Conservation (phyloP, 2,329 filamentous ascomycete species). For the Thielaviopsis musarum region DNA sequence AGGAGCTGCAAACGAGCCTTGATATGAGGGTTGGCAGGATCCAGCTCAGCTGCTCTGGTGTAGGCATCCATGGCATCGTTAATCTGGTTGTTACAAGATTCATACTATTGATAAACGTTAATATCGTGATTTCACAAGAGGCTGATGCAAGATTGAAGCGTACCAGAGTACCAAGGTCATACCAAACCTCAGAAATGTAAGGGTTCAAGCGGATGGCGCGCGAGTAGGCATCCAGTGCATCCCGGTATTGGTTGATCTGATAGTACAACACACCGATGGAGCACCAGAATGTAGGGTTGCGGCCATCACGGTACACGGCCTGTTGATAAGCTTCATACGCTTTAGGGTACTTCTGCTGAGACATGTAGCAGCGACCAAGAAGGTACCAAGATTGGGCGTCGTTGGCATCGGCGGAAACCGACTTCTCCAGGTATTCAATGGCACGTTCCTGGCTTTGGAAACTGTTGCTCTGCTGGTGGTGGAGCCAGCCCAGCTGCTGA, state of each 20-base stretch:
- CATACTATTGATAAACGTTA: slow-evolving; percentile 45
- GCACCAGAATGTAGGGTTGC: slow-evolving; percentile 98
- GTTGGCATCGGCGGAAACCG: slow-evolving; percentile 78
- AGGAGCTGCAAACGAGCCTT: slow-evolving; percentile 85
- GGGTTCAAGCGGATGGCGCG: slow-evolving; percentile 92
- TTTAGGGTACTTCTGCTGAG: slow-evolving; percentile 95
- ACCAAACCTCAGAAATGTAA: slow-evolving; percentile 98
- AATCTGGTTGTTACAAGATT: slow-evolving; percentile 98
- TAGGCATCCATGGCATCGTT: slow-evolving; percentile 93
- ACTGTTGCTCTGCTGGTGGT: slow-evolving; percentile 86
- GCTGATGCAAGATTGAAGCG: slow-evolving; percentile 23
- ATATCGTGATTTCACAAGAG: slow-evolving; percentile 17
- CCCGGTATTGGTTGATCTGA: slow-evolving; percentile 98
- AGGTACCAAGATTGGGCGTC: slow-evolving; percentile 99
- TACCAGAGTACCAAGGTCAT: slow-evolving; percentile 89
- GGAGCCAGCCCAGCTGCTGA: slow-evolving; percentile 92
- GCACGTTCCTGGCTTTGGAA: slow-evolving; percentile 89
- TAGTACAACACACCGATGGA: slow-evolving; percentile 98
- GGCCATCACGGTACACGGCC: slow-evolving; percentile 91
- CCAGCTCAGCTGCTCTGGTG: slow-evolving; percentile 81
- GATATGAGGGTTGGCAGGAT: slow-evolving; percentile 86
- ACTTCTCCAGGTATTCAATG: slow-evolving; percentile 95
- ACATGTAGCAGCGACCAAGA: slow-evolving; percentile 96
- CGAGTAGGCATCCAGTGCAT: slow-evolving; percentile 93
- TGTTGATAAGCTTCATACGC: slow-evolving; percentile 98